Base-by-base conservation (phyloP, 495 filamentous ascomycete species). In the Trichoderma orchidacearum region DNA sequence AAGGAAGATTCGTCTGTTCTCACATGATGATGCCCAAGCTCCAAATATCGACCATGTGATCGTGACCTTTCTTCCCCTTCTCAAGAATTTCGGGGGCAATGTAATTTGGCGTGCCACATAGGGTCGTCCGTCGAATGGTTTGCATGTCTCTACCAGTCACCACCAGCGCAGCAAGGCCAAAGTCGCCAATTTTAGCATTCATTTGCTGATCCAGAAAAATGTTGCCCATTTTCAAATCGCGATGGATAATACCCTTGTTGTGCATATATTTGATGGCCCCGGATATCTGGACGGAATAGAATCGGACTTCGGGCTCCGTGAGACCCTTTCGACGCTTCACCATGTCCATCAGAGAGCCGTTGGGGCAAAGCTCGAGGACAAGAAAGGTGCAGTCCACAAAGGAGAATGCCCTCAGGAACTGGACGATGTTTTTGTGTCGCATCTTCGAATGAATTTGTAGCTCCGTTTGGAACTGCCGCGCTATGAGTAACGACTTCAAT, bases 261-360 rank as follows among this genome's bases (percentile, higher is more conserved):
- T 99, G 94, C 67, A 99, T 85, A 64, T 97, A 99, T 66, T 97
- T 97, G 63, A 99, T 86, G 18, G 91, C 94, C 25, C 94, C 92
- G 56, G 90, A 85, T 30, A 96, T 87, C 71, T 99, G 94, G 36
- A 99, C 83, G 59, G 91, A 85, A 66, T 91, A 92, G 54, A 89
- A 88, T 56, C 94, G 79, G 12, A 95, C 87, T 68, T 99, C 94
- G 0, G 92, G 87, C 63, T 96, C 83, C 15, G 87, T 95, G 23
- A 97, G 72, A 27, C 82, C 89, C 62, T 85, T 89, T 61, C 94
- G 76, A 62, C 86, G 85, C 66, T 90, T 89, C 48, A 99, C 83
- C 87, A 97, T 95, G 65, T 97, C 94, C 85, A 95, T 95, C 31
- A 99, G 78, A n/a, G 90, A 96, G 55, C 95, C 94, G 65, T 96